These are phyloP conservation scores for Phytophthora europaea DNA, from an alignment of 352 stramenopile genomes.

Conservation along the genomic window DNA sequence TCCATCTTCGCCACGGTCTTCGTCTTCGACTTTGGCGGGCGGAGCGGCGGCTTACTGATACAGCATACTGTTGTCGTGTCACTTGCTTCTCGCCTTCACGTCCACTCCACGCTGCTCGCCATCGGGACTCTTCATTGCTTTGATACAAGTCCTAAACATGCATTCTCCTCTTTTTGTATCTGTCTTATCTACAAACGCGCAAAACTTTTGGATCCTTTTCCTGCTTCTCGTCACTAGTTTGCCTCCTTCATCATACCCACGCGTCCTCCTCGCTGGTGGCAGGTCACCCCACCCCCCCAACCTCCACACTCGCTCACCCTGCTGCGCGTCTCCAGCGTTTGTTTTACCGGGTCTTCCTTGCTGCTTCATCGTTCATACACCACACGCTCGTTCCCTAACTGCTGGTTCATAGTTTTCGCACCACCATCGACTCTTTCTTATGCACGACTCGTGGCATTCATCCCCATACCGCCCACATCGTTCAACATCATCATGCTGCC, in stretches of 20 bases:
- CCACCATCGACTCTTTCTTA: slow-evolving; percentile 16
- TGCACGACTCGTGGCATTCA: slow-evolving; percentile 63
- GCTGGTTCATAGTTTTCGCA: slow-evolving; percentile 43
- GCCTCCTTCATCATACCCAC: slow-evolving; percentile 36
- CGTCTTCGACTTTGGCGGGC: slow-evolving; percentile 26
- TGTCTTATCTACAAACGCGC: slow-evolving; percentile 76
- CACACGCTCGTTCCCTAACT: slow-evolving; percentile 39
- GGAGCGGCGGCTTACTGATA: slow-evolving; percentile 71
- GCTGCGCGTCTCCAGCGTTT: slow-evolving; percentile 37
- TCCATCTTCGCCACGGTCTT: slow-evolving; percentile 30
- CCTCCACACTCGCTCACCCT: slow-evolving; percentile 7
- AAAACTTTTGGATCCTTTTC: slow-evolving; percentile 57
- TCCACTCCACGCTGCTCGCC: slow-evolving; percentile 29
- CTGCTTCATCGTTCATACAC: slow-evolving; percentile 33
- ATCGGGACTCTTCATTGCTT: slow-evolving; percentile 38
- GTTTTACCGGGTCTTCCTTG: slow-evolving; percentile 23
- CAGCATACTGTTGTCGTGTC: slow-evolving; percentile 63
- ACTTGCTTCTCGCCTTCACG: slow-evolving; percentile 36
- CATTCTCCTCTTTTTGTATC: slow-evolving; percentile 56
- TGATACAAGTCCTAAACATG: slow-evolving; percentile 68
- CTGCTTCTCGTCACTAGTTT: slow-evolving; percentile 37
- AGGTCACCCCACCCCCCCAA: slow-evolving; percentile 14
- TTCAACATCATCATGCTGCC: slow-evolving; percentile 50
- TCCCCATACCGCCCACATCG: slow-evolving; percentile 53
- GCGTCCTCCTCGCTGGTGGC: slow-evolving; percentile 20